Evolutionary conservation across 768 basidiomycete genomes (phyloP).

Genomic region (Termitomyces sp.): DNA sequence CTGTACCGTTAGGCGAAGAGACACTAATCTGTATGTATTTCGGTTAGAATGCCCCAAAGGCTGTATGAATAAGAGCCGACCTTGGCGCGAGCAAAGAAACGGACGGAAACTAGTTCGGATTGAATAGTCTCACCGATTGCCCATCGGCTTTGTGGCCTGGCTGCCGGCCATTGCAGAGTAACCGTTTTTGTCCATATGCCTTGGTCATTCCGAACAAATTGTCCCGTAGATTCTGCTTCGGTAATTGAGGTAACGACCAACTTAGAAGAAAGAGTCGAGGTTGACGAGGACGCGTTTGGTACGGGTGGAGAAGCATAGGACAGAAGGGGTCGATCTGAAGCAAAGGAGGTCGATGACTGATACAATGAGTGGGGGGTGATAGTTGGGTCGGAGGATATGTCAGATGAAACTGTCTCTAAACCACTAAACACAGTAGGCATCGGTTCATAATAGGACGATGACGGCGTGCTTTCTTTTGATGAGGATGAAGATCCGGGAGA

Average conservation of each 20-base stretch:
- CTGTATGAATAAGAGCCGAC: slow-evolving; percentile 29
- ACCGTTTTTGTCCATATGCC: slow-evolving; percentile 65
- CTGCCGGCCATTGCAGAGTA: slow-evolving; percentile 68
- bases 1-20: slow-evolving; percentile 56
- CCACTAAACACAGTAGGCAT: slow-evolving; percentile 7
- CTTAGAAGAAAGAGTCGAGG: slow-evolving; percentile 30
- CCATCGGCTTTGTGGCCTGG: slow-evolving; percentile 70
- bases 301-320: slow-evolving; percentile 13
- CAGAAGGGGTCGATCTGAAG: slow-evolving; percentile 27
- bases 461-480: slow-evolving; percentile 26
- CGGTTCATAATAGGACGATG: slow-evolving; percentile 21
- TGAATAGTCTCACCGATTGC: slow-evolving; percentile 75
- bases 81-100: slow-evolving; percentile 71
- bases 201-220: slow-evolving; percentile 50
- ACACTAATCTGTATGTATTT: slow-evolving; percentile 37
- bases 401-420: slow-evolving; percentile 20
- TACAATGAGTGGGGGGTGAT: slow-evolving; percentile 35
- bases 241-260: slow-evolving; percentile 50
- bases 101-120: slow-evolving; percentile 59
- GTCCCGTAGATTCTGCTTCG: slow-evolving; percentile 55
- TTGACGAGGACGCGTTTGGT: slow-evolving; percentile 14
- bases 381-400: slow-evolving; percentile 36
- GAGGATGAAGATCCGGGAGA: slow-evolving; percentile 28
- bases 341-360: slow-evolving; percentile 26
- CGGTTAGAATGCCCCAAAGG: slow-evolving; percentile 11